Evolutionary conservation across 192 early-diverging fungal species (phyloP), one percentile per base, ranked within the genome.

Genomic region (Radiomyces spectabilis): DNA sequence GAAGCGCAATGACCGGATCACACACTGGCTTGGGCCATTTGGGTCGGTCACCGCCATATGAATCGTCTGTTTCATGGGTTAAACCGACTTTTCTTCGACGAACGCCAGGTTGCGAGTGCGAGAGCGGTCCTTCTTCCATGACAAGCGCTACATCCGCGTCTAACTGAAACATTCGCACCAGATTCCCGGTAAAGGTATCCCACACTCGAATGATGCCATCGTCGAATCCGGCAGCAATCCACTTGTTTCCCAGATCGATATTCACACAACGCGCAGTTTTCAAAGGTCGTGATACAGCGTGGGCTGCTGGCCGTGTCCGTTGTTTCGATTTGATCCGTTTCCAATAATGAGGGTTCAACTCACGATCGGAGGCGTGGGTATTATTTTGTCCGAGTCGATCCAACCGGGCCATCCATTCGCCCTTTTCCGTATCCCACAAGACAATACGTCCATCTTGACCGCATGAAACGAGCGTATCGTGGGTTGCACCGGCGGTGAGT

Each of bases 361-460:
- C 45, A 7, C 35, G 45, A 7, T 50, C 19, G 15, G 33, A 34
- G 38, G 13, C 46, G 12, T 50, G 40, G 13, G 41, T 22, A 22
- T 52, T 34, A 2, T 18, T 51, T 15, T 13, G 53, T 40, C 34
- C 35, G 31, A 67, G 19, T 41, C 41, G 25, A 35, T 68, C 66
- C 0, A 68, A 21, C 22, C 66, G 19, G 13, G 66, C 66, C 12
- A 58, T 24, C 66, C 66, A 68, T 10, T 41, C 50, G 1, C 52
- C 54, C 3, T 47, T 41, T 4, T 51, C 33, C 1, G 45, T 21
- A 16, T 68, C 59, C 66, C 66, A 68, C 3, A 68, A 44, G 10
- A 68, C 42, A 19, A 68, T 10, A 12, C 55, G 37, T 0, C 66
- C 66, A 37, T 68, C 66, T 19, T 56, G 59, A 5, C 55, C 66